Base-by-base conservation (phyloP, 495 filamentous ascomycete species). In the Talaromyces adpressus region DNA sequence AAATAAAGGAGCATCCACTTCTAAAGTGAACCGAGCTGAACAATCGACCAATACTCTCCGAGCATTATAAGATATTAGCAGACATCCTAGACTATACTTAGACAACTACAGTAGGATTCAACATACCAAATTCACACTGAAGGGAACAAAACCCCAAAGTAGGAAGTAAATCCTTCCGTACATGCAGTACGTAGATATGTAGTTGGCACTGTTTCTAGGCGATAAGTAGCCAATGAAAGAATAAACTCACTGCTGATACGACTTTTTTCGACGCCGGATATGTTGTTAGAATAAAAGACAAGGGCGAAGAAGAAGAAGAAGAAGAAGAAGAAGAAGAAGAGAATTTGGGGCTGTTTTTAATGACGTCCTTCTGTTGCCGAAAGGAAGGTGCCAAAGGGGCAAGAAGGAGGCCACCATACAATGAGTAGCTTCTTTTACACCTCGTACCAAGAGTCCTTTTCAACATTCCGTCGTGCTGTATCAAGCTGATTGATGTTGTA, bases 131-230 rank as follows among this genome's bases (percentile, higher is more conserved):
- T 5, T 20, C 45, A 16, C 1, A 32, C 4, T 30, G 41, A 39
- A 49, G 45, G 45, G 27, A 62, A 62, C 22, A 45, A 45, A 62
- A 45, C n/a, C 39, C 39, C 59, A 45, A 34, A 62, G 22, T 29
- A 62, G 25, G 25, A 62, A 29, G 16, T 18, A 45, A 52, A 62
- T n/a, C 25, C 59, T 36, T 20, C 59, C 59, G 59, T 52, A 52
- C 59, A 62, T 62, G 30, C 59, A 20, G 49, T 52, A 60, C 22
- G 14, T 25, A 1, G 8, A 27, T 0, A 9, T 52, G 20, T 12
- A 49, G 14, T 4, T 49, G 45, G 5, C 30, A 6, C 16, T 58
- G 29, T 12, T 12, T 7, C 3, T 18, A 4, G 54, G 25, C 29
- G 25, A 14, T n/a, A n/a, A 30, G n/a, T 23, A 34, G 20, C 4